These are phyloP conservation scores for Massariosphaeria phaeospora DNA, from an alignment of 495 filamentous ascomycete species.

Conservation along the genomic window DNA sequence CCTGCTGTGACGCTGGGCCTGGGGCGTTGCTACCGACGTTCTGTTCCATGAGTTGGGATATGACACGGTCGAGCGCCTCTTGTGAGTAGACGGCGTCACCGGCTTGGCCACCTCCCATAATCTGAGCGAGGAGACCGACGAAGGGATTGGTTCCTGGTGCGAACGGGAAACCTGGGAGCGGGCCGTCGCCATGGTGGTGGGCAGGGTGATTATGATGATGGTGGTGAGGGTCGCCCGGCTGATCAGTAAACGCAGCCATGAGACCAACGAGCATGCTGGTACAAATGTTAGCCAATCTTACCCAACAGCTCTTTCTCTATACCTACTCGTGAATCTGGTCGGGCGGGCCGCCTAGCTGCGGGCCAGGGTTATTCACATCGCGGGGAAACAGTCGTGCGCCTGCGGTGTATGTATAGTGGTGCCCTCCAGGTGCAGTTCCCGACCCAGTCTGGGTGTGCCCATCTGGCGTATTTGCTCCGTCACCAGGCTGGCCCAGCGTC, in stretches of 20 bases:
- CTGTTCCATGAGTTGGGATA: conserved; percentile 81
- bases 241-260: conserved; percentile 20
- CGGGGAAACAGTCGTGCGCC: conserved; percentile 33
- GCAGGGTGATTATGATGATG: not conserved
- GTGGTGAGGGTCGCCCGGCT: conserved; percentile 2
- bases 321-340: conserved; percentile 32
- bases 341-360: conserved; percentile 25
- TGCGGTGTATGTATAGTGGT: conserved; percentile 23
- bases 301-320: not conserved
- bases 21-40: conserved; percentile 69
- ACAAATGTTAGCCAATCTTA: not conserved
- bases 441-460: not conserved
- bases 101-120: conserved; percentile 51
- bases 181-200: not conserved
- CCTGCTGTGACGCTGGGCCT: conserved; percentile 69
- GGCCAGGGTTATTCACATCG: conserved; percentile 33
- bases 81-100: conserved; percentile 91
- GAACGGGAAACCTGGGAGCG: too few relatives aligned
- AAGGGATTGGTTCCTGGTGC: too few relatives aligned
- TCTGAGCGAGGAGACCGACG: conserved; percentile 43
- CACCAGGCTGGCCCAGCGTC: not conserved
- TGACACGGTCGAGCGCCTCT: conserved; percentile 83
- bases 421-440: conserved; percentile 9
- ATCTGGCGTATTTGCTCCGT: not conserved
- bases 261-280: conserved; percentile 14